Conservation (phyloP, 1,284 basidiomycete species). For the Irpex lacteus region DNA sequence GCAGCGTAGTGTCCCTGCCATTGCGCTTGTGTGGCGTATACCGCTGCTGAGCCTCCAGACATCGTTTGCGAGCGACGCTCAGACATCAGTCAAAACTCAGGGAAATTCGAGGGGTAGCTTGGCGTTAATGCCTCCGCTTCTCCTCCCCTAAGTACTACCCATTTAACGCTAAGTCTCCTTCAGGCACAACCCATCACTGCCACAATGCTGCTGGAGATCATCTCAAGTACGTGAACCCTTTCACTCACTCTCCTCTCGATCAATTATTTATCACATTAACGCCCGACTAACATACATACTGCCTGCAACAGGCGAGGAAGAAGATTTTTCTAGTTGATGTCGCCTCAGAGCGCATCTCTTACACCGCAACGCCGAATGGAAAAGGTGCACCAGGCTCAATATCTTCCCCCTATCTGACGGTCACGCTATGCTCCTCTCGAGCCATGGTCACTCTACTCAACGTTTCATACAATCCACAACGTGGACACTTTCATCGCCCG, state of each 20-base stretch:
- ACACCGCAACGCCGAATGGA: background rate
- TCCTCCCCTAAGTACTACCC: constrained; percentile 30
- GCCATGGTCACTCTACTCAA: background rate
- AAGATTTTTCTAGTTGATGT: background rate
- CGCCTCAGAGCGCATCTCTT: background rate
- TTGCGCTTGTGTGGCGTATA: constrained; percentile 23
- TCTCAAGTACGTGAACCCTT: constrained; percentile 2
- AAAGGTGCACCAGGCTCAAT: background rate
- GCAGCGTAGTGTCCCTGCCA: constrained; percentile 27
- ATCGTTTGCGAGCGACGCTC: constrained; percentile 31
- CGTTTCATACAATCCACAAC: too few relatives aligned
- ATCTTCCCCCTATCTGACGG: background rate
- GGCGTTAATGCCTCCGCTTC: constrained; percentile 18
- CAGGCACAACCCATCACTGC: constrained; percentile 34
- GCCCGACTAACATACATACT: constrained; percentile 1
- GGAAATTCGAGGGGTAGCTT: constrained; percentile 19
- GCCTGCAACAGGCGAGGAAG: background rate
- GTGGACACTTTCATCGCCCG: background rate
- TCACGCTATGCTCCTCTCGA: background rate
- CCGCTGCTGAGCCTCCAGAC: constrained; percentile 22
- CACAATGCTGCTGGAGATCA: constrained; percentile 24
- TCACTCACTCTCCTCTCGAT: constrained; percentile 12
- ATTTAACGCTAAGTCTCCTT: constrained; percentile 21
- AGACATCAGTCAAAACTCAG: constrained; percentile 25
- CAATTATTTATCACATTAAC: constrained; percentile 8